phyloP scores from a whole-genome alignment of 1,284 basidiomycete genomes.

The Meira miltonrushii region DNA sequence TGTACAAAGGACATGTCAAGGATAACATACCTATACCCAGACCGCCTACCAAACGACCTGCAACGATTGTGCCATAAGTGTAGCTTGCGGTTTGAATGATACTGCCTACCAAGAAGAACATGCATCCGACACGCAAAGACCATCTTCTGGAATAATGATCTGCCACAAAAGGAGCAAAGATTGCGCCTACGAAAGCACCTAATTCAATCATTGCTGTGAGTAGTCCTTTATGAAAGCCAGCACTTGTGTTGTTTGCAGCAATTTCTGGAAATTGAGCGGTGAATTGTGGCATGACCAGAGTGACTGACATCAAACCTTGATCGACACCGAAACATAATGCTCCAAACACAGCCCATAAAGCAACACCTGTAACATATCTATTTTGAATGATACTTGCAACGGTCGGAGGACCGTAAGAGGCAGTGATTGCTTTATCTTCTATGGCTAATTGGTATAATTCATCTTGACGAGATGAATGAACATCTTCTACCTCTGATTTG shows the following conservation, averaged over 20 bases:
- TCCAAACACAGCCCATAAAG: not conserved
- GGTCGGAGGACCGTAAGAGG: not conserved
- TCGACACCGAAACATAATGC: not conserved
- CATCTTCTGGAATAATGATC: slow-evolving; percentile 7
- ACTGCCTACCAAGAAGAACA: slow-evolving; percentile 53
- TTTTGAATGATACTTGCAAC: not conserved
- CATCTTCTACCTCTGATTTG: too few relatives aligned
- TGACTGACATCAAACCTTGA: slow-evolving; percentile 48
- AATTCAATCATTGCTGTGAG: slow-evolving; percentile 69
- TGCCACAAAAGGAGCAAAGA: slow-evolving; percentile 59
- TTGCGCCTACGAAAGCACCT: slow-evolving; percentile 66
- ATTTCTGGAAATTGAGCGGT: slow-evolving; percentile 57
- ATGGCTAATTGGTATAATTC: not conserved
- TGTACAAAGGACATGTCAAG: slow-evolving; percentile 20
- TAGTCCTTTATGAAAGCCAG: slow-evolving; percentile 14
- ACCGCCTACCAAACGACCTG: slow-evolving; percentile 36
- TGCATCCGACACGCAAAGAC: slow-evolving; percentile 57
- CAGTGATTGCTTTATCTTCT: slow-evolving; percentile 1
- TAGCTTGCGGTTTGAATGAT: slow-evolving; percentile 45
- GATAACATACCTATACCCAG: slow-evolving; percentile 27
- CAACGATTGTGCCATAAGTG: slow-evolving; percentile 52
- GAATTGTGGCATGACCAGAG: slow-evolving; percentile 45
- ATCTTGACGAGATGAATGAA: not conserved
- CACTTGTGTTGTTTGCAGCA: slow-evolving; percentile 55
- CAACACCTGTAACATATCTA: not conserved